A percentile compares a stretch with the other conserved stretches of the same genome.
These are phyloP conservation scores for Penicillium sp. DNA, from an alignment of 2,329 filamentous ascomycete species.

Conservation along the genomic window DNA sequence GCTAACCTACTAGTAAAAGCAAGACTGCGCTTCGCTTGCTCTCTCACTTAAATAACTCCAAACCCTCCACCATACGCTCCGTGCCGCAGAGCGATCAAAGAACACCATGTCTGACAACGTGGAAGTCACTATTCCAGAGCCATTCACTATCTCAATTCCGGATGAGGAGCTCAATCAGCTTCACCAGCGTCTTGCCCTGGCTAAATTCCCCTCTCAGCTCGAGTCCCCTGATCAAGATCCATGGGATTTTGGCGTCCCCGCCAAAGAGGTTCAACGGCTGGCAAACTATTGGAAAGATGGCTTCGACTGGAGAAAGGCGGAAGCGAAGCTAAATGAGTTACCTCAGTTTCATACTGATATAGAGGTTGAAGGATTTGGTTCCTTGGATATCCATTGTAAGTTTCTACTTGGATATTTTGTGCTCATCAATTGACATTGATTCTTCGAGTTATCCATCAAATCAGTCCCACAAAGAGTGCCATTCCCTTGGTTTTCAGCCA, in stretches of 20 bases:
- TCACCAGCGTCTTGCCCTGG: conserved; percentile 22
- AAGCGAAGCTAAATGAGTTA: conserved; percentile 62
- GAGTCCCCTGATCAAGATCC: conserved; percentile 21
- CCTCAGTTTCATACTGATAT: conserved; percentile 64
- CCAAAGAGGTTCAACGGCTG: conserved; percentile 50
- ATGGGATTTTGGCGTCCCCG: conserved; percentile 26
- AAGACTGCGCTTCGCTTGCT: not conserved
- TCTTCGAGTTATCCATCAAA: conserved; percentile 59
- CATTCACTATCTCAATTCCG: conserved; percentile 20
- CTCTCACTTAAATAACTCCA: not conserved
- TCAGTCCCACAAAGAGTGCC: conserved; percentile 55
- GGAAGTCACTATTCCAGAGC: not conserved
- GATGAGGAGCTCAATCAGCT: conserved; percentile 21
- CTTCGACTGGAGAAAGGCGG: conserved; percentile 67
- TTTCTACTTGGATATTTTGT: not conserved
- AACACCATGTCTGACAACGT: conserved; percentile 13
- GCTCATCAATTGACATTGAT: not conserved
- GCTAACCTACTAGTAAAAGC: no score
- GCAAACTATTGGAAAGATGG: conserved; percentile 59
- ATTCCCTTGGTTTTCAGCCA: conserved; percentile 72
- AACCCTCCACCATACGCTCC: not conserved
- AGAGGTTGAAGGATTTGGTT: conserved; percentile 61
- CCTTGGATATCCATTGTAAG: conserved; percentile 63
- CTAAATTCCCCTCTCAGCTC: conserved; percentile 22
- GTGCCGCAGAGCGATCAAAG: not conserved